Evolutionary conservation across 495 filamentous ascomycete genomes (phyloP), one percentile per base, ranked within the genome.

Genomic region (Annulohypoxylon stygium): DNA sequence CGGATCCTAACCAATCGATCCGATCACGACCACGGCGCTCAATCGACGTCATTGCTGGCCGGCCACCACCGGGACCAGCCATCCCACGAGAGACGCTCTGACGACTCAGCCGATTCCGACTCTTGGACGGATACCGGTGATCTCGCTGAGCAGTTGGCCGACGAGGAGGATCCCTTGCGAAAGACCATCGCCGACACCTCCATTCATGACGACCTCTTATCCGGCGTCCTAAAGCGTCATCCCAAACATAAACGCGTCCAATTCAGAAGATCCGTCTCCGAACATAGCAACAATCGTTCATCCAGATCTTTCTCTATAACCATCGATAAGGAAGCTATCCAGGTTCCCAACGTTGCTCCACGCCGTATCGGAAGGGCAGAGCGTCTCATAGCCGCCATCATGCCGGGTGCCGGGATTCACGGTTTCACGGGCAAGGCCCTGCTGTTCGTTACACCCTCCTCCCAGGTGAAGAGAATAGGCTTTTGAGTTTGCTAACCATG

Each of bases 61-160:
- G 69, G 73, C 67, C 81, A 79, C 67, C 81, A 79, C 75, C 78
- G 78, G 53, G 77, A 71, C 65, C 77, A 71, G 61, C 61, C 78
- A 77, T 78, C 75, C 77, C 74, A 81, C 75, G 78, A 77, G 77
- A 78, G 79, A 82, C 86, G 84, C 80, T 91, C 90, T 63, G 85
- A 81, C 74, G 89, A 87, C 77, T 93, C 92, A 61, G 90, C 91
- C 73, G 82, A 81, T 73, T 76, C 73, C 64, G 91, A 92, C 80
- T 95, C 93, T 33, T 97, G 93, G 94, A 93, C 93, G 78, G 93
- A 97, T 77, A 96, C 94, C 54, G 96, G 94, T 60, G 96, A 98
- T 82, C 88, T 98, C 67, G 92, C 92, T 73, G 94, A 97, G 83
- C 95, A 97, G 86, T 86, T 94, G 73, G 90, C 88, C 61, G 92